phyloP scores from a whole-genome alignment of 306 rosid genomes.

The Gynostemma pentaphyllum region DNA sequence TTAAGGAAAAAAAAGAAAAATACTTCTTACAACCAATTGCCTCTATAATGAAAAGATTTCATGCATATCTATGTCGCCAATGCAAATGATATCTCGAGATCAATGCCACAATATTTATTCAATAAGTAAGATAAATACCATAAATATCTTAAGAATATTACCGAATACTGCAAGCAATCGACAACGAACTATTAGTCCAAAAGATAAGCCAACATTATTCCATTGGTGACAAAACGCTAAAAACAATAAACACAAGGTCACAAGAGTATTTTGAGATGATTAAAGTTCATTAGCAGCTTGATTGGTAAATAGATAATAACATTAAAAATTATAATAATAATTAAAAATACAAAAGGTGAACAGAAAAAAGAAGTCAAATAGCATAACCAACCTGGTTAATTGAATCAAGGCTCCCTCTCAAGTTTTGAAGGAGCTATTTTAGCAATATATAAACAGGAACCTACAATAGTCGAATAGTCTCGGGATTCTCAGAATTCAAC shows the following conservation, averaged over 20 bases:
- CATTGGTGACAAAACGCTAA: slow-evolving; percentile 69
- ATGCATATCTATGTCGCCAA: background rate
- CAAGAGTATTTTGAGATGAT: too few relatives aligned
- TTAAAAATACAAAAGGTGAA: background rate
- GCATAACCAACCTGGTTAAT: slow-evolving; percentile 57
- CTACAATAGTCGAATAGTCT: slow-evolving; percentile 17
- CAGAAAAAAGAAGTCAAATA: background rate
- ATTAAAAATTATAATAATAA: too few relatives aligned
- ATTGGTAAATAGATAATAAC: background rate
- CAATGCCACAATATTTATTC: background rate
- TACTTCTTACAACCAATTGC: too few relatives aligned
- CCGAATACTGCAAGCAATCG: slow-evolving; percentile 76
- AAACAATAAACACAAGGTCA: background rate
- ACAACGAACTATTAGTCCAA: slow-evolving; percentile 74
- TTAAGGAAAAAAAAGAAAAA: background rate
- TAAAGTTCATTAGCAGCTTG: too few relatives aligned
- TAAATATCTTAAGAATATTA: slow-evolving; percentile 12
- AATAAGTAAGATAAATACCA: background rate
- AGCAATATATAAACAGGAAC: slow-evolving; percentile 87
- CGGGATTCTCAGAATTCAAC: background rate
- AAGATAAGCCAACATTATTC: slow-evolving; percentile 64
- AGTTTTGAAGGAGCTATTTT: slow-evolving; percentile 75
- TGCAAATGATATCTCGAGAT: background rate
- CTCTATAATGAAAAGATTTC: background rate
- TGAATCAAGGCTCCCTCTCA: slow-evolving; percentile 79